These are phyloP conservation scores for Oryza glumipatula DNA, from an alignment of 176 grass and related monocot species.

Conservation along the genomic window DNA sequence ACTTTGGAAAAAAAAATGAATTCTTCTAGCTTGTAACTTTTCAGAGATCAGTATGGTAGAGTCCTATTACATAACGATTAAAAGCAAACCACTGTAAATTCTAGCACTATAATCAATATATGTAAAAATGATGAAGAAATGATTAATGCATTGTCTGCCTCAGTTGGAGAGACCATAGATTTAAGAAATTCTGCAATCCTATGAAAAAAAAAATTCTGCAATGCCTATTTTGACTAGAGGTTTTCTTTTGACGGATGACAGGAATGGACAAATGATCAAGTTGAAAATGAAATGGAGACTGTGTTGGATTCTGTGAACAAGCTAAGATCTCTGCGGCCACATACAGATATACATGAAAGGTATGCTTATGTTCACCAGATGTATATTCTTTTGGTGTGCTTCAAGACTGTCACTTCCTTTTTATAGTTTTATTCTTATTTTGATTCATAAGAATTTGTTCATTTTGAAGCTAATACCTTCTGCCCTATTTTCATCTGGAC, in stretches of 20 bases:
- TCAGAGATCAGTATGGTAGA: neutral
- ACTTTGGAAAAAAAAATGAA: too few relatives aligned
- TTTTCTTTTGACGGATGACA: neutral
- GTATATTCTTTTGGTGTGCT: neutral
- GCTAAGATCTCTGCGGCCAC: neutral
- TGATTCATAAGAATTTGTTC: neutral
- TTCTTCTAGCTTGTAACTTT: neutral
- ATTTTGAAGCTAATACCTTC: neutral
- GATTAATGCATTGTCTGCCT: neutral
- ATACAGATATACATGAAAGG: neutral
- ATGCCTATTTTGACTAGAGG: neutral
- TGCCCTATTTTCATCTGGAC: neutral
- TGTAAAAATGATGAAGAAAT: neutral
- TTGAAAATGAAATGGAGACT: neutral
- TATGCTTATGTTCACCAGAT: neutral
- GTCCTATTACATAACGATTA: neutral
- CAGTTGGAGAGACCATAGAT: constrained; percentile 7
- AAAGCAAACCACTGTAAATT: neutral
- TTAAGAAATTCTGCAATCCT: neutral
- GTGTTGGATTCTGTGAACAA: neutral
- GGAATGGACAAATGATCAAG: neutral
- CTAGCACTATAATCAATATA: neutral
- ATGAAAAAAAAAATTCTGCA: neutral
- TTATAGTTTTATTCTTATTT: neutral
- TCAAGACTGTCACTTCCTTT: too few relatives aligned